Evolutionary conservation across 305 asterid species (phyloP), one percentile per base, ranked within the genome.

Genomic region (Solanum hybrid): DNA sequence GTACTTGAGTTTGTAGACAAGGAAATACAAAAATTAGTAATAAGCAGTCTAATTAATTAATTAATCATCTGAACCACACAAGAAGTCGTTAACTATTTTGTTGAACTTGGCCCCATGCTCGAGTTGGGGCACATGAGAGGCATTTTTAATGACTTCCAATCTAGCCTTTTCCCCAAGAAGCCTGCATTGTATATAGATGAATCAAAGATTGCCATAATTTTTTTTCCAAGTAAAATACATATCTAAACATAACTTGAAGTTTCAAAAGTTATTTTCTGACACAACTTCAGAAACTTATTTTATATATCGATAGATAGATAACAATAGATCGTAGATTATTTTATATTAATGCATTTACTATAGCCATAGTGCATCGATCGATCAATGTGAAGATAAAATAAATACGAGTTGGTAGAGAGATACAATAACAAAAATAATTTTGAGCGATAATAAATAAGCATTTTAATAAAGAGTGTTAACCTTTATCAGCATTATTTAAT

Each of bases 41-140:
- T 64, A 64, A 64, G 9, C 1, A 78, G 31, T 22, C 35, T 8
- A 81, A 61, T 86, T 8, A 31, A 86, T 39, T 34, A 88, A 86
- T 28, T 34, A 88, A 75, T 87, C 74, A 90, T 78, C 89, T 28
- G n/a, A 85, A 3, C 67, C 94, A 74, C 84, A 51, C 67, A 96
- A 89, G 92, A 95, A 96, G 5, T 71, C 73, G 4, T 92, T 88
- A 89, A 96, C 92, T 82, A 92, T 92, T 51, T 88, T 90, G 90
- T 96, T 95, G 93, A 95, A 95, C 89, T 92, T 87, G 10, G 24
- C 80, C 29, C 95, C 91, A 9, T 89, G 88, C 88, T 96, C 96
- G 33, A 94, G 91, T 86, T 95, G 98, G 57, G 98, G 96, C 5
- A 92, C 89, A 89, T 96, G 98, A 6, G 96, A 91, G 34, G 94